Conservation (phyloP, 108 stramenopile species). For the Nitzschia sp. region DNA sequence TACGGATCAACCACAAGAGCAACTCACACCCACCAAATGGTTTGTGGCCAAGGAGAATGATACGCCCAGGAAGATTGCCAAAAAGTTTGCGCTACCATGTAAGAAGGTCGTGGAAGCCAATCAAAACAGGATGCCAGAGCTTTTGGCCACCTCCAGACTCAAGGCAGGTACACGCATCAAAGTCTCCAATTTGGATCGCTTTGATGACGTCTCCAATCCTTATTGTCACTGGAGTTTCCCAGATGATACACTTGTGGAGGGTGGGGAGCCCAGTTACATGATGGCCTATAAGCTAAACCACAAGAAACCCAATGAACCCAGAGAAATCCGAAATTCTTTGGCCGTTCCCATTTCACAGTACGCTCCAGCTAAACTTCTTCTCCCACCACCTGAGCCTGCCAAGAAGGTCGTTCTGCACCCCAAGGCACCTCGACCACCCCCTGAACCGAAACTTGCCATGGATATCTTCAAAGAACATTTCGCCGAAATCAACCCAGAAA, state of each 20-base stretch:
- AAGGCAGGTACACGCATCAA: conserved; percentile 72
- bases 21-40: conserved; percentile 58
- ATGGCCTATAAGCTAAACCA: conserved; percentile 78
- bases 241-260: conserved; percentile 63
- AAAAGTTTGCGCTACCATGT: conserved; percentile 60
- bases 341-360: conserved; percentile 54
- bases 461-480: conserved; percentile 36
- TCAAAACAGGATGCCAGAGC: conserved; percentile 54
- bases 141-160: conserved; percentile 56
- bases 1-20: conserved; percentile 1
- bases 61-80: conserved; percentile 75
- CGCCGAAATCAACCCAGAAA: conserved; percentile 21
- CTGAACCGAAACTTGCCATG: conserved; percentile 21
- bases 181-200: conserved; percentile 65
- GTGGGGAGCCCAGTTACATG: conserved; percentile 83
- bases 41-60: conserved; percentile 81
- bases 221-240: conserved; percentile 91
- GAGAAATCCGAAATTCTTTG: conserved; percentile 57
- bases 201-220: conserved; percentile 55
- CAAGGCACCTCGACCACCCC: conserved; percentile 23
- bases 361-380: conserved; percentile 28
- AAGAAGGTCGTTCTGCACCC: neutral
- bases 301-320: conserved; percentile 37
- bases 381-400: conserved; percentile 19
- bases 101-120: conserved; percentile 68